A percentile compares a stretch with the other conserved stretches of the same genome.
Conservation (phyloP, 139 green algal genomes). For the Bryopsis sp. region DNA sequence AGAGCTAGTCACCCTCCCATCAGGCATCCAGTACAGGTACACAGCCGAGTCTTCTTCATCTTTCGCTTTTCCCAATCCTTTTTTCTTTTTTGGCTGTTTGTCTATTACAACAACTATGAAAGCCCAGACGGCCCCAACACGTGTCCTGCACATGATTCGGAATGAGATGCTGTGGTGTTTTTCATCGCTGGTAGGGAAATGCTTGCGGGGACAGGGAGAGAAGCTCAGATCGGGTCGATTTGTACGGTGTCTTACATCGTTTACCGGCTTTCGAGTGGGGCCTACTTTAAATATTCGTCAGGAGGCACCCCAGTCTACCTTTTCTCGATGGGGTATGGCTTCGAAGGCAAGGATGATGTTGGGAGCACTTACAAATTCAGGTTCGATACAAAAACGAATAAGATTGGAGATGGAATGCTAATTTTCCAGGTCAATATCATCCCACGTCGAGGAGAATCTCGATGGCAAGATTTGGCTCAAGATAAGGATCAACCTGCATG, state of each 20-base stretch:
- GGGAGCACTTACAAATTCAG: conserved; percentile 39
- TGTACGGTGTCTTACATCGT: conserved; percentile 50
- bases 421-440: too few relatives aligned
- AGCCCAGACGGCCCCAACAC: conserved; percentile 10
- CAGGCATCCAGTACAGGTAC: conserved; percentile 23
- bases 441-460: too few relatives aligned
- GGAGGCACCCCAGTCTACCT: conserved; percentile 61
- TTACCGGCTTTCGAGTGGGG: conserved; percentile 50
- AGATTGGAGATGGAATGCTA: too few relatives aligned
- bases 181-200: conserved; percentile 32
- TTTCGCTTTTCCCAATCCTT: neutral
- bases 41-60: neutral
- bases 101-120: too few relatives aligned
- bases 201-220: conserved; percentile 21
- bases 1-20: conserved; percentile 44
- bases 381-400: conserved; percentile 9
- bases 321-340: conserved; percentile 47
- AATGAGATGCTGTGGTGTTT: conserved; percentile 33
- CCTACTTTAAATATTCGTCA: conserved; percentile 61
- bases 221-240: conserved; percentile 17
- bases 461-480: neutral
- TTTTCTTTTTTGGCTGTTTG: conserved; percentile 9
- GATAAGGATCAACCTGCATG: neutral
- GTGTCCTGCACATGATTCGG: neutral
- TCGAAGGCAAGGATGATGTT: conserved; percentile 47